These are phyloP conservation scores for Arthrobotrys pseudoclavata DNA, from an alignment of 2,329 filamentous ascomycete species.

Conservation along the genomic window DNA sequence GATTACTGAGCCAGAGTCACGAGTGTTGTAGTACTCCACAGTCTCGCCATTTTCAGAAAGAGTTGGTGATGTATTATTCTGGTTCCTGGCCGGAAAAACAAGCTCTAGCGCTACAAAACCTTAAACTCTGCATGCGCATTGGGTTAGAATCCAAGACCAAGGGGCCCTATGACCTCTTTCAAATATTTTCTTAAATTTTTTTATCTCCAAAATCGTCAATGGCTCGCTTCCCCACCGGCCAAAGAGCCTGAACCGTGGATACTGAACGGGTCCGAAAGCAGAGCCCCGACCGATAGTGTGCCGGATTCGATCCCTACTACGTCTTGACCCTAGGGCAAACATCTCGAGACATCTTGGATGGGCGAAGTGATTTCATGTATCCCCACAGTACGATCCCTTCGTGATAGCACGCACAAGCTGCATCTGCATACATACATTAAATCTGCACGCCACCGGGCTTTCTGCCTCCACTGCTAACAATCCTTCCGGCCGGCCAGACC, in stretches of 20 bases:
- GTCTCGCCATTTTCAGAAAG: slow-evolving; percentile 31
- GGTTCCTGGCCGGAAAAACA: slow-evolving; percentile 25
- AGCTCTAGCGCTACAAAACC: slow-evolving; percentile 27
- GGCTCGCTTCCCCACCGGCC: slow-evolving; percentile 7
- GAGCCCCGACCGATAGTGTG: slow-evolving; percentile 13
- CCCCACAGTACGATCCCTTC: not conserved
- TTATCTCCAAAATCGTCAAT: slow-evolving; percentile 23
- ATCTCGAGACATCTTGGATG: slow-evolving; percentile 10
- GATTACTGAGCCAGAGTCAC: slow-evolving; percentile 39
- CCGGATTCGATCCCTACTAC: slow-evolving; percentile 28
- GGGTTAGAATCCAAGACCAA: slow-evolving; percentile 23
- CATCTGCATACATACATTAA: slow-evolving; percentile 15
- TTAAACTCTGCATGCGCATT: slow-evolving; percentile 22
- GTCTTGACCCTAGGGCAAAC: slow-evolving; percentile 8
- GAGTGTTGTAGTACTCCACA: slow-evolving; percentile 30
- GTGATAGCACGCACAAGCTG: not conserved
- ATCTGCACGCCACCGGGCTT: slow-evolving; percentile 22
- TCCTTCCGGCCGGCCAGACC: slow-evolving; percentile 30
- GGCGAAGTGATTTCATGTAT: slow-evolving; percentile 2
- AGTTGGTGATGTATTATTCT: not conserved
- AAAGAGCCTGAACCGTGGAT: slow-evolving; percentile 18
- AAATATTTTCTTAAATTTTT: slow-evolving; percentile 21
- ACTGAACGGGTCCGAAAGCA: slow-evolving; percentile 30
- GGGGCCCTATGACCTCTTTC: slow-evolving; percentile 37
- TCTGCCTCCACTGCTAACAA: slow-evolving; percentile 2